These are phyloP conservation scores for Corchorus olitorius DNA, from an alignment of 345 rosid genomes.

Conservation along the genomic window DNA sequence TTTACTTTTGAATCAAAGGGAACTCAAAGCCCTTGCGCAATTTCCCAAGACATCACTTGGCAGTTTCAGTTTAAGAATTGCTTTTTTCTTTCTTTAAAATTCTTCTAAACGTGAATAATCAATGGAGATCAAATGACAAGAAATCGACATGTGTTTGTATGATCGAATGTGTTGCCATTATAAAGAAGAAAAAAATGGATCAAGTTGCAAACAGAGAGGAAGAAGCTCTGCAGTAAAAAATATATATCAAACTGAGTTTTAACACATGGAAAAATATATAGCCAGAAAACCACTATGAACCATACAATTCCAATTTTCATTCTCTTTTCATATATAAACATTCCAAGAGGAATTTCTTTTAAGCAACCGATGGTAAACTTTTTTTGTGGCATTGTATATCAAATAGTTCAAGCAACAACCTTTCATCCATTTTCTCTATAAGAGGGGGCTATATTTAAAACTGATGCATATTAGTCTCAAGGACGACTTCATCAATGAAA, in stretches of 20 bases:
- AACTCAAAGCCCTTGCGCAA: slow-evolving; percentile 46
- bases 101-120: not conserved
- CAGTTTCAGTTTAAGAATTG: slow-evolving; percentile 4
- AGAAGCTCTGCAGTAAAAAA: not conserved
- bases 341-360: not conserved
- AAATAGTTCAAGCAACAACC: not conserved
- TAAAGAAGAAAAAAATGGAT: not conserved
- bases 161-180: no score
- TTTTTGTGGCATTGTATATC: not conserved
- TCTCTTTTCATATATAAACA: not conserved
- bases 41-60: slow-evolving; percentile 32
- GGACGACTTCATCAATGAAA: no score
- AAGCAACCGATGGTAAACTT: not conserved
- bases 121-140: not conserved
- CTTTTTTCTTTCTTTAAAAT: no score
- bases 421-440: not conserved
- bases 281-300: not conserved
- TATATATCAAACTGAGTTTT: not conserved
- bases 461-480: not conserved
- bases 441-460: not conserved
- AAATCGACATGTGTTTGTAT: no score
- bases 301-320: not conserved
- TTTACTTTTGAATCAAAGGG: not conserved
- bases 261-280: not conserved
- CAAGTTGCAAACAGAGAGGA: not conserved